Evolutionary conservation across 1,284 basidiomycete genomes (phyloP), one percentile per base, ranked within the genome.

Genomic region (Athelia sp.): DNA sequence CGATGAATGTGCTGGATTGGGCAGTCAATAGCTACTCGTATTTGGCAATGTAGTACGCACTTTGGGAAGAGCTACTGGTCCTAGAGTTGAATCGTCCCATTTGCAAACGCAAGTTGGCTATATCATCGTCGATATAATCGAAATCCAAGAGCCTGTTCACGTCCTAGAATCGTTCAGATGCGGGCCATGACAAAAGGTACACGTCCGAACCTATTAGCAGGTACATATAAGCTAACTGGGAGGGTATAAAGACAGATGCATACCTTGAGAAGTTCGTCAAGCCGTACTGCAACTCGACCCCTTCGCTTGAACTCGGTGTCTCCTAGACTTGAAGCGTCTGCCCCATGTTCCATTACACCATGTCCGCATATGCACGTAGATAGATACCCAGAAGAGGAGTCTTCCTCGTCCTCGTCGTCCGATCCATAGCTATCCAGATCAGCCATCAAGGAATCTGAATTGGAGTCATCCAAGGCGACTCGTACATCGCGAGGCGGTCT

Each of bases 241-340:
- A n/a, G 45, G 31, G 35, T 23, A 14, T 31, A 44, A 18, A 10
- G 17, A 24, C 24, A n/a, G n/a, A 35, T 31, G 58, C 72, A 54
- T 57, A 91, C 92, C 79, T 93, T 81, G 38, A 95, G 70, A 47
- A 92, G 65, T 67, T 94, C 90, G 62, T 97, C 93, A 47, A 95
- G 75, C 47, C 90, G 78, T 48, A 90, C 78, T 2, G 91, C 93
- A 8, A 92, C 82, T 56, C 84, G 84, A 43, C 78, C 82, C 63
- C 89, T 76, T 38, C 93, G 77, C 26, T 67, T 68, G 62, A 85
- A 84, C 62, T 90, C 88, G 34, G 76, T 75, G 38, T 65, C 66
- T 38, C 77, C 81, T 31, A 87, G 62, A 44, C 66, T 67, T 17
- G 67, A 64, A 51, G 79, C 76, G 64, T 89, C 78, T 22, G 88